These are phyloP conservation scores for Teratosphaeria nubilosa DNA, from an alignment of 2,329 filamentous ascomycete genomes.

Conservation along the genomic window DNA sequence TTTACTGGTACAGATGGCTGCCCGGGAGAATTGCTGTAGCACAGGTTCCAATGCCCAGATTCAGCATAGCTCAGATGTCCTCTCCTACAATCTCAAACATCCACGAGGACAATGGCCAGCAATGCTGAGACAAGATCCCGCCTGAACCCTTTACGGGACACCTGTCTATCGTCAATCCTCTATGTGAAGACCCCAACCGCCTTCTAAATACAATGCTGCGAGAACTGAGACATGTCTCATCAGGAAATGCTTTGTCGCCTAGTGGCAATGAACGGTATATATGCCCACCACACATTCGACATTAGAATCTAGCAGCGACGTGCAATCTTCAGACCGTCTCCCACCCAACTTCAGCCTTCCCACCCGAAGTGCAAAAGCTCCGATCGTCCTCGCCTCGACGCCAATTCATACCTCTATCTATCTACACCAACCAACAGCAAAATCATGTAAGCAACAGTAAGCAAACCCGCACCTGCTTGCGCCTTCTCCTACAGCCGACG, in stretches of 20 bases:
- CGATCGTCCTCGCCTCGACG: background rate
- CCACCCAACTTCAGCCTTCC: background rate
- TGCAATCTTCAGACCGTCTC: background rate
- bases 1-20: too few species aligned
- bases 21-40: too few species aligned
- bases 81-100: too few species aligned
- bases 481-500: background rate
- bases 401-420: background rate
- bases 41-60: too few species aligned
- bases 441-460: background rate
- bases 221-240: background rate
- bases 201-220: background rate
- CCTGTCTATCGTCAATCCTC: background rate
- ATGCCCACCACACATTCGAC: background rate
- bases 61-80: too few species aligned
- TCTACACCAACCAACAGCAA: background rate
- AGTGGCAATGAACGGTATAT: background rate
- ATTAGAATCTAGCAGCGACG: background rate
- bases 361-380: background rate
- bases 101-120: too few species aligned
- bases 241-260: background rate
- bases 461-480: background rate
- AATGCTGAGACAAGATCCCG: background rate
- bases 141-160: background rate
- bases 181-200: background rate